Conservation (phyloP, 163 green algal genomes). For the Coccomyxa subellipsoidea region DNA sequence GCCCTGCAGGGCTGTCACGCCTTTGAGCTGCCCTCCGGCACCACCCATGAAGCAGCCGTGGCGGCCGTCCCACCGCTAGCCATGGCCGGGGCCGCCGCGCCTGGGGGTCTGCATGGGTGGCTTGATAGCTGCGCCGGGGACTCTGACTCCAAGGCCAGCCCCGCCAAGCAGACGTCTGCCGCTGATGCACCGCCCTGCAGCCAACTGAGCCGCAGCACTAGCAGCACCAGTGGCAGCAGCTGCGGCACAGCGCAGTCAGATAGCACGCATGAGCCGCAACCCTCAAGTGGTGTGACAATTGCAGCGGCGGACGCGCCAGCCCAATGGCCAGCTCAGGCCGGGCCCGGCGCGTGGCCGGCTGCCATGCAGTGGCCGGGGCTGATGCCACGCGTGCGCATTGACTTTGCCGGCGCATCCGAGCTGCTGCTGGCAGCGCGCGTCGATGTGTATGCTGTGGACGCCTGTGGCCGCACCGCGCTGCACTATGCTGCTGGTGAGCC, state of each 20-base stretch:
- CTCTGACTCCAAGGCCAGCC: too few relatives aligned
- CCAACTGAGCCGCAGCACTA: too few relatives aligned
- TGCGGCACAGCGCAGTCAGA: background rate
- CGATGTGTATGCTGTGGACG: constrained; percentile 34
- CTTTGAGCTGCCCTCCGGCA: background rate
- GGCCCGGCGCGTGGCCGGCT: background rate
- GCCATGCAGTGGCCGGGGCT: background rate
- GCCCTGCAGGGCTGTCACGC: background rate
- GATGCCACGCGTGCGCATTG: background rate
- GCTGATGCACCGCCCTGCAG: too few relatives aligned
- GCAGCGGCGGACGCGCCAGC: too few relatives aligned
- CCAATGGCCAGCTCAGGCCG: too few relatives aligned
- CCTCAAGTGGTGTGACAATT: background rate
- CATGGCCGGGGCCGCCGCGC: too few relatives aligned
- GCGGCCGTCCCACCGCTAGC: background rate
- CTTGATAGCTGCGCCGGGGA: too few relatives aligned
- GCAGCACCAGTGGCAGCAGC: background rate
- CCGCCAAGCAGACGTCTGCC: too few relatives aligned
- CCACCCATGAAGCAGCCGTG: background rate
- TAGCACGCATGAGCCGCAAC: background rate
- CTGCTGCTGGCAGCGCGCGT: constrained; percentile 35
- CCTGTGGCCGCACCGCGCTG: constrained; percentile 32
- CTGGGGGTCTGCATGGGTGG: background rate
- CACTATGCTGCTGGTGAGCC: constrained; percentile 47
- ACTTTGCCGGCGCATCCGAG: constrained; percentile 12